Evolutionary conservation across 192 early-diverging fungal species (phyloP), one percentile per base, ranked within the genome.

Genomic region (Gaertneriomyces semiglobifer): DNA sequence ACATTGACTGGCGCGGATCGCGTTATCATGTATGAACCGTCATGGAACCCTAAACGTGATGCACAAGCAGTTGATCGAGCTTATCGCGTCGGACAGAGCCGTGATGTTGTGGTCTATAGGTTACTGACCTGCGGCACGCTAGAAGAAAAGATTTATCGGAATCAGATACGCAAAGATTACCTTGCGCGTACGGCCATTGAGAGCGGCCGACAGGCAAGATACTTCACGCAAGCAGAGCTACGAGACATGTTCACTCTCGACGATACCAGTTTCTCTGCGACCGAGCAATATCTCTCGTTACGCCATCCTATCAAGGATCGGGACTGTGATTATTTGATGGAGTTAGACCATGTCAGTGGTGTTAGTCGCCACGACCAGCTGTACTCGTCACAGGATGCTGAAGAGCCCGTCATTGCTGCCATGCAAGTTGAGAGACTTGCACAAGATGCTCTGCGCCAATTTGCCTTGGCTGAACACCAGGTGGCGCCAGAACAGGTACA

Each of bases 21-120:
- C 9, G 66, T 68, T 8, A 60, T 68, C 33, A 50, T 68, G 45
- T 68, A 50, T 53, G 66, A 68, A 40, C 66, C 66, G 1, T 62
- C 58, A 6, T 68, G 66, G 66, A 68, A 68, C 59, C 66, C 66
- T 5, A 68, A 68, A 50, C 55, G 56, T 16, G 91, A 94, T 79
- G 91, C 92, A 71, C 93, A 94, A 69, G 93, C 93, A 6, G 92
- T 94, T 67, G 93, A 95, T 70, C 88, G 93, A 45, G 92, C 90
- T 3, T 93, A 95, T 69, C 85, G 93, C 53, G 93, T 95, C 60
- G 93, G 93, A 42, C 93, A 95, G 63, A 88, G 81, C 4, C 84
- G 78, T 40, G 93, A 92, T 6, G 93, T 95, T 0, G 74, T 93
- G 14, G 82, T 96, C 48, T 95, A 93, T 67, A 79, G 93, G 6